phyloP scores from a whole-genome alignment of 2,329 filamentous ascomycete genomes.

The Cryphonectria japonica region DNA sequence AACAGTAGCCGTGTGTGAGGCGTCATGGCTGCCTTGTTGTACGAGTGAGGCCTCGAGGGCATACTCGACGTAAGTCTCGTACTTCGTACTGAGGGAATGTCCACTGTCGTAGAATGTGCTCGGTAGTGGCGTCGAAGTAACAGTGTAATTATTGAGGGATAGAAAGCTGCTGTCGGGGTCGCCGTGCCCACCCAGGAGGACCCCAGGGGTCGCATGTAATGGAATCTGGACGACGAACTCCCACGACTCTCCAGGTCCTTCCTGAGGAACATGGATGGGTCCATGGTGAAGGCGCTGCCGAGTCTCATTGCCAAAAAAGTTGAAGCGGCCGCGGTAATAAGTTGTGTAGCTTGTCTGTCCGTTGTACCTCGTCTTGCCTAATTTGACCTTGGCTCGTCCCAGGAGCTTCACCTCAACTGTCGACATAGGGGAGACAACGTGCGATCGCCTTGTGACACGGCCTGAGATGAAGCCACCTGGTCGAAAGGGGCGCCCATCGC shows the following conservation, averaged over 20 bases:
- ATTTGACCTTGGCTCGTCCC: background rate
- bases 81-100: constrained; percentile 16
- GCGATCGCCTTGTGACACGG: constrained; percentile 32
- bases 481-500: constrained; percentile 17
- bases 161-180: constrained; percentile 31
- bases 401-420: constrained; percentile 32
- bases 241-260: constrained; percentile 32
- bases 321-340: constrained; percentile 34
- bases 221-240: constrained; percentile 38
- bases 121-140: constrained; percentile 30
- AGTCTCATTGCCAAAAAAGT: constrained; percentile 32
- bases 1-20: constrained; percentile 27
- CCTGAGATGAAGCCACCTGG: constrained; percentile 37
- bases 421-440: constrained; percentile 32
- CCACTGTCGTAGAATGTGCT: constrained; percentile 16
- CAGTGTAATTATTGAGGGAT: constrained; percentile 7
- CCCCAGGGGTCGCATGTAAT: constrained; percentile 12
- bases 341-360: background rate
- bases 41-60: constrained; percentile 37
- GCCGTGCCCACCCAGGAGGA: constrained; percentile 2
- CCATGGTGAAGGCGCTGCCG: constrained; percentile 30
- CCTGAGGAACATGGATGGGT: constrained; percentile 34
- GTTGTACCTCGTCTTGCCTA: background rate
- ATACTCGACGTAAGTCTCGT: constrained; percentile 43
- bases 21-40: constrained; percentile 13